These are phyloP conservation scores for Solanum chilense DNA, from an alignment of 257 asterid genomes.

Conservation along the genomic window DNA sequence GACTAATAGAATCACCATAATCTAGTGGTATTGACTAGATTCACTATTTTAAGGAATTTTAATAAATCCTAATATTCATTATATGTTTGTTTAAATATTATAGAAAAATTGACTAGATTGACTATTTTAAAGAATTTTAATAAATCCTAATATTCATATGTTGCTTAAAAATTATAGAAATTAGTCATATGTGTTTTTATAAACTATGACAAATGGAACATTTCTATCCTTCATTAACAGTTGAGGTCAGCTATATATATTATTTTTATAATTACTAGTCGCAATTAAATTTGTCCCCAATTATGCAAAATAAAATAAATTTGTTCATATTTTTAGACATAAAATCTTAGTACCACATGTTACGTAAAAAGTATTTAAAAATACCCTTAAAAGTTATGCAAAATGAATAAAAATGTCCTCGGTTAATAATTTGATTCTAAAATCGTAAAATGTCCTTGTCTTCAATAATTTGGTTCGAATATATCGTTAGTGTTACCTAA, in stretches of 20 bases:
- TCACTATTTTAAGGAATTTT: neutral
- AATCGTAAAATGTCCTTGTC: too few relatives aligned
- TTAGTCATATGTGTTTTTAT: neutral
- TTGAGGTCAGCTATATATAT: neutral
- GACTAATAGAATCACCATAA: neutral
- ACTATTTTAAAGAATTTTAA: too few relatives aligned
- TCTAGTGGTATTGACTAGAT: neutral
- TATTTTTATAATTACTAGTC: neutral
- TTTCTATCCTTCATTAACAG: neutral
- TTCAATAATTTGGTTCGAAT: too few relatives aligned
- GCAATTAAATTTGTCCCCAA: neutral
- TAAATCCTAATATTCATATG: neutral
- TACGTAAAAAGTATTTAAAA: neutral
- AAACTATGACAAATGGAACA: neutral
- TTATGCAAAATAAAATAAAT: neutral
- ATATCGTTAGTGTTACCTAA: too few relatives aligned
- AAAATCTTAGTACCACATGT: neutral
- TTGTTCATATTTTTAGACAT: neutral
- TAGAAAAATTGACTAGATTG: neutral
- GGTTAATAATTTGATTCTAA: too few relatives aligned
- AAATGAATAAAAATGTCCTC: too few relatives aligned
- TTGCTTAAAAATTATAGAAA: neutral
- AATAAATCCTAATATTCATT: neutral
- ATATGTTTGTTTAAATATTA: neutral
- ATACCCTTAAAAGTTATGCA: too few relatives aligned